Evolutionary conservation across 116 monocot genomes (phyloP).

Genomic region (Iris pallida): DNA sequence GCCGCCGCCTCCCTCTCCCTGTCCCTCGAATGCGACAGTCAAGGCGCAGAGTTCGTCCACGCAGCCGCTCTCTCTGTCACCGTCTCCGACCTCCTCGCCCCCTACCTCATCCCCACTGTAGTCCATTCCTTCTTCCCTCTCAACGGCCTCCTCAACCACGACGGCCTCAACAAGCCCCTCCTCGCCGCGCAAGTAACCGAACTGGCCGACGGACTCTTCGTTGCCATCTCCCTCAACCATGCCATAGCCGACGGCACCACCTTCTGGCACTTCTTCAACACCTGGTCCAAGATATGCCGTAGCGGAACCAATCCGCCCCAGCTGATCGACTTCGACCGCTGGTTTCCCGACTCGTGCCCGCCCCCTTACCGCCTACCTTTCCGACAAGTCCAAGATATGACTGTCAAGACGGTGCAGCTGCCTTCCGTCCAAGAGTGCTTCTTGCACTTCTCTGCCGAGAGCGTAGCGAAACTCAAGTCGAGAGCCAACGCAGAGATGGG

Average conservation of each 20-base stretch:
- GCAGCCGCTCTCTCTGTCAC: conserved; percentile 16
- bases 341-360: conserved; percentile 2
- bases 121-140: conserved; percentile 11
- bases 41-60: conserved; percentile 49
- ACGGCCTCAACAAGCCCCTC: conserved; percentile 13
- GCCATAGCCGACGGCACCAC: conserved; percentile 16
- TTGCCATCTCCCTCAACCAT: conserved; percentile 20
- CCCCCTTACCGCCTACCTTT: conserved; percentile 27
- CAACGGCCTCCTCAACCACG: conserved; percentile 3
- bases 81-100: conserved; percentile 23
- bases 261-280: conserved; percentile 26
- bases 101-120: conserved; percentile 3
- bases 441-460: conserved; percentile 38
- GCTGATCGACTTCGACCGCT: conserved; percentile 10
- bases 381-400: not conserved
- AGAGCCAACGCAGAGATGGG: conserved; percentile 44
- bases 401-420: too few species aligned
- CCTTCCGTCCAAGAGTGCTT: conserved; percentile 31
- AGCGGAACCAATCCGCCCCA: not conserved
- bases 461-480: conserved; percentile 40
- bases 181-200: conserved; percentile 21
- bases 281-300: conserved; percentile 20
- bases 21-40: conserved; percentile 19
- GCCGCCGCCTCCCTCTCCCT: conserved; percentile 2
- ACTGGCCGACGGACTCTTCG: conserved; percentile 12